Base-by-base conservation (phyloP, 306 rosid species). In the Gastrolobium bilobum region DNA sequence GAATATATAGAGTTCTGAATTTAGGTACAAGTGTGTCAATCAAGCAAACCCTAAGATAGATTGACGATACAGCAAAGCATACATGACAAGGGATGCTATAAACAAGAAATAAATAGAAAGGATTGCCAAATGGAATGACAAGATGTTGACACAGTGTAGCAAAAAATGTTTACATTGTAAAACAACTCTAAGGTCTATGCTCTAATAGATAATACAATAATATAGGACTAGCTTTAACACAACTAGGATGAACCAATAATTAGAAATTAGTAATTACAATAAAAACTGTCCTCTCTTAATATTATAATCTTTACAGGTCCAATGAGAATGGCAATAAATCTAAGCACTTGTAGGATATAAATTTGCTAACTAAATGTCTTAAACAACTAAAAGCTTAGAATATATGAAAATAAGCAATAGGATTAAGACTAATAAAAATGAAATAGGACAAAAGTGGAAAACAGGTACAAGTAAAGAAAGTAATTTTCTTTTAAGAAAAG, bases 1-100 rank as follows among this genome's bases (percentile, higher is more conserved):
- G 56, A 5, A 52, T 10, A 51, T 43, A 56, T 43, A 6, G 20
- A 78, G 10, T 50, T 76, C 3, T 9, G 61, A 64, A 52, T 65
- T 52, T 5, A 31, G 58, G 65, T 34, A 3, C 34, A 26, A 13
- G 37, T 38, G 52, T 7, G 11, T 37, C 34, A 69, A 4, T 76
- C 71, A 79, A 47, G 65, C 26, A 2, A 58, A 37, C 59, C 50
- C 71, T 50, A 8, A 35, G 33, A 34, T 35, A 34, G 46, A 3
- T 5, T 10, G 1, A 15, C 0, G 66, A 54, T 72, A 39, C 38
- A n/a, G 10, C 38, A 54, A 50, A 66, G 34, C 47, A 66, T n/a
- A 52, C 40, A 38, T 26, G 35, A 29, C 39, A 39, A 53, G 26
- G 67, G 43, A 54, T 72, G 50, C 14, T 11, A 11, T 33, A 48